phyloP scores from a whole-genome alignment of 2,329 filamentous ascomycete genomes.

The Tolypocladium amazonense region DNA sequence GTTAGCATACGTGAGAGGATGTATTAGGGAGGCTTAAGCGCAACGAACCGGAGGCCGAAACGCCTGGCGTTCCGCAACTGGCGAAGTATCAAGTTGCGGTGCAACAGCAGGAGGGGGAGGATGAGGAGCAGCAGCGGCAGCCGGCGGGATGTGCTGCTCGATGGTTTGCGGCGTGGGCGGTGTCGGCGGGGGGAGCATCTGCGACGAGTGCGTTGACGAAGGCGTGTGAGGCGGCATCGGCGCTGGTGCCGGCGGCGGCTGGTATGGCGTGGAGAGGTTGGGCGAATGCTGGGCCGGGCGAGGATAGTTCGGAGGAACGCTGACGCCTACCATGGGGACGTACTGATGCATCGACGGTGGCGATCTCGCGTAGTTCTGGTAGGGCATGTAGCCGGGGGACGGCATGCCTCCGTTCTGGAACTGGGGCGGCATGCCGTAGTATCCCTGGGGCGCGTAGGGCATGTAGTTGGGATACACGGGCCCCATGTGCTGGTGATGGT shows the following conservation, averaged over 20 bases:
- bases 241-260: slow-evolving; percentile 35
- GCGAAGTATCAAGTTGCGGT: slow-evolving; percentile 2
- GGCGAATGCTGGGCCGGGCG: slow-evolving; percentile 40
- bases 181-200: slow-evolving; percentile 31
- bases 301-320: slow-evolving; percentile 34
- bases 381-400: slow-evolving; percentile 35
- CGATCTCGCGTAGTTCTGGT: slow-evolving; percentile 37
- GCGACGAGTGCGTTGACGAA: slow-evolving; percentile 40
- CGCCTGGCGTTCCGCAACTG: slow-evolving; percentile 11
- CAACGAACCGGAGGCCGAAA: slow-evolving; percentile 43
- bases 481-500: slow-evolving; percentile 32
- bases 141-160: slow-evolving; percentile 15
- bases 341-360: slow-evolving; percentile 45
- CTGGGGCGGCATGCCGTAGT: slow-evolving; percentile 47
- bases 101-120: neutral
- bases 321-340: slow-evolving; percentile 38
- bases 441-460: slow-evolving; percentile 33
- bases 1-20: slow-evolving; percentile 2
- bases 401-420: slow-evolving; percentile 43
- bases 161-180: slow-evolving; percentile 33
- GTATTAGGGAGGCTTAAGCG: neutral
- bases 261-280: slow-evolving; percentile 45
- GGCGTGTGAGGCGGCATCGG: slow-evolving; percentile 38
- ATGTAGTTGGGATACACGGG: slow-evolving; percentile 42
- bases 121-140: slow-evolving; percentile 1